A percentile compares a stretch with the other conserved stretches of the same genome.
Conservation (phyloP, 257 asterid genomes). For the Osmanthus fragrans region DNA sequence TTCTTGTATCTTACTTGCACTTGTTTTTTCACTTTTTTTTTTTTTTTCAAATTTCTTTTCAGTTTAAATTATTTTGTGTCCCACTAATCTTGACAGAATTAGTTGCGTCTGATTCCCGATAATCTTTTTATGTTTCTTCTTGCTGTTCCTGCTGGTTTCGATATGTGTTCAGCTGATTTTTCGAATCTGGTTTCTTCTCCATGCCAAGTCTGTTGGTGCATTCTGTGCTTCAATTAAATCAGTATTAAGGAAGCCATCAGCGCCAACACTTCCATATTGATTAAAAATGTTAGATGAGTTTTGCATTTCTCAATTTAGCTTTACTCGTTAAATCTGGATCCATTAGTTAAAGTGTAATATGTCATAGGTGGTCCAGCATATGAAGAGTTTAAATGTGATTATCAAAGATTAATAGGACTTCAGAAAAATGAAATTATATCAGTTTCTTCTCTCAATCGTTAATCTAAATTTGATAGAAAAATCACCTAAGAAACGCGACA, state of each 20-base stretch:
- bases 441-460: background rate
- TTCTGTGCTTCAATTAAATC: too few relatives aligned
- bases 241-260: too few relatives aligned
- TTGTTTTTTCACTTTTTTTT: too few relatives aligned
- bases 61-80: too few relatives aligned
- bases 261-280: background rate
- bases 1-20: too few relatives aligned
- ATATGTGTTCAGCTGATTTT: too few relatives aligned
- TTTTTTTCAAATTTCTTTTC: too few relatives aligned
- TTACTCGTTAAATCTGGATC: background rate
- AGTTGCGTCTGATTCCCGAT: too few relatives aligned
- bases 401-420: background rate
- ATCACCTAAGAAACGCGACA: background rate
- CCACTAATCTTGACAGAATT: too few relatives aligned
- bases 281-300: background rate
- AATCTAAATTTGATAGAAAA: background rate
- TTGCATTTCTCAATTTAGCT: background rate
- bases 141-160: too few relatives aligned
- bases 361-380: background rate
- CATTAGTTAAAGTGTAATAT: background rate
- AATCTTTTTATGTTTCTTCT: conserved; percentile 11
- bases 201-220: too few relatives aligned
- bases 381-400: background rate
- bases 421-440: background rate
- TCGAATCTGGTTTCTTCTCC: too few relatives aligned